Conservation (phyloP, 768 basidiomycete genomes). For the Amanita jacksonii region DNA sequence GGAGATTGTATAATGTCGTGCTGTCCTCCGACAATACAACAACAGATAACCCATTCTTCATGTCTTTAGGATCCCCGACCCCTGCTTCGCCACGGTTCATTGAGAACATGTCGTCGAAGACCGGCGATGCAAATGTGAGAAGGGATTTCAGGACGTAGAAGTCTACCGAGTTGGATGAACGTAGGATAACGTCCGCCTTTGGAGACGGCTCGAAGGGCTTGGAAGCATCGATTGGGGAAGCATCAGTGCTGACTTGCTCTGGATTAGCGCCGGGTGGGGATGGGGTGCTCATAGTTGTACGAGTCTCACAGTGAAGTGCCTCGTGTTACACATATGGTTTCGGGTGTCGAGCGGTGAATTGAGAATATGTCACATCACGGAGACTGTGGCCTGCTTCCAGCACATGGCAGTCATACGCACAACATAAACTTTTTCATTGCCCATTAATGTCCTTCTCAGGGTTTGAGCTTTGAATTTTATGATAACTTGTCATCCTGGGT, state of each 20-base stretch:
- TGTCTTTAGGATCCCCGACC: slow-evolving; percentile 1
- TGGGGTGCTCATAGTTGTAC: too few relatives aligned
- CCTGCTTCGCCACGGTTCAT: slow-evolving; percentile 15
- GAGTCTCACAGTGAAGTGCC: too few relatives aligned
- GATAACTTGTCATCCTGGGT: too few relatives aligned
- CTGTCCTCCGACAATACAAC: slow-evolving; percentile 12
- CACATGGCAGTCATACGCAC: too few relatives aligned
- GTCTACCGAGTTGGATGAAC: slow-evolving; percentile 20
- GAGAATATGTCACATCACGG: too few relatives aligned
- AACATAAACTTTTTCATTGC: too few relatives aligned
- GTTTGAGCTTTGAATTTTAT: too few relatives aligned
- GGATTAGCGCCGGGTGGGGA: not conserved
- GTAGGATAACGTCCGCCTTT: slow-evolving; percentile 17
- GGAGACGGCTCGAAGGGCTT: not conserved
- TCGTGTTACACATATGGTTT: too few relatives aligned
- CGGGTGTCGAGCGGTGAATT: too few relatives aligned
- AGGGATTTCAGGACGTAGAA: slow-evolving; percentile 20
- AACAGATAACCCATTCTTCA: slow-evolving; percentile 5
- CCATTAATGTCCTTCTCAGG: too few relatives aligned
- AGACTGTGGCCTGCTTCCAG: too few relatives aligned
- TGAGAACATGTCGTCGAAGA: slow-evolving; percentile 23
- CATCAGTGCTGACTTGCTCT: too few relatives aligned
- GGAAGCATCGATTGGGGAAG: not conserved
- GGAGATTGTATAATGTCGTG: slow-evolving; percentile 8
- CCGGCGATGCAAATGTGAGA: slow-evolving; percentile 20